A percentile compares a stretch with the other conserved stretches of the same genome.
phyloP scores from a whole-genome alignment of 2,329 filamentous ascomycete genomes.

The Pyricularia sp. region DNA sequence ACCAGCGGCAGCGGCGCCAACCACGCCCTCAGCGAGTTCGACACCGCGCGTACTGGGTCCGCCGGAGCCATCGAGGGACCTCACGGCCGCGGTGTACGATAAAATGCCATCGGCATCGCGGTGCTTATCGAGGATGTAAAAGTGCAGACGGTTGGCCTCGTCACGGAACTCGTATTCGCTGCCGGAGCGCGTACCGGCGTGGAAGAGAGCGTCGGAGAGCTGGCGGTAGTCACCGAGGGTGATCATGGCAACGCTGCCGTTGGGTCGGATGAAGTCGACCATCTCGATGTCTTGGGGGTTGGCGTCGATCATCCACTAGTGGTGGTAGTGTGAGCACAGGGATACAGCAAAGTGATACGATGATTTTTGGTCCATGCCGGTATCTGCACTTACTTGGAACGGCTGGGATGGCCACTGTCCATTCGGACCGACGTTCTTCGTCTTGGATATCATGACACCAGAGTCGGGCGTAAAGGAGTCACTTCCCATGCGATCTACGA shows the following conservation, averaged over 20 bases:
- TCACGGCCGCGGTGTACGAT: constrained; percentile 37
- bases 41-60: constrained; percentile 23
- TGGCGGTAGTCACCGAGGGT: constrained; percentile 45
- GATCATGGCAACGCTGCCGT: constrained; percentile 35
- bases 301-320: constrained; percentile 41
- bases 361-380: not conserved
- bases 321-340: not conserved
- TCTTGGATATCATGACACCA: constrained; percentile 45
- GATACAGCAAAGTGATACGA: not conserved
- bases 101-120: constrained; percentile 32
- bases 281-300: constrained; percentile 42
- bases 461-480: constrained; percentile 42
- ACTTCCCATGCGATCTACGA: constrained; percentile 43
- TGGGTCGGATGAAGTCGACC: constrained; percentile 38
- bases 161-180: constrained; percentile 40
- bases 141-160: constrained; percentile 34
- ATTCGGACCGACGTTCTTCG: constrained; percentile 25
- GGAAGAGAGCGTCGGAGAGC: constrained; percentile 42
- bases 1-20: constrained; percentile 13
- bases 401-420: constrained; percentile 25
- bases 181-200: constrained; percentile 40
- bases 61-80: constrained; percentile 28
- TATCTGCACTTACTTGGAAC: constrained; percentile 22
- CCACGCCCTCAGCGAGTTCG: constrained; percentile 24
- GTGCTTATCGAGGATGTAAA: constrained; percentile 35